A percentile compares a stretch with the other conserved stretches of the same genome.
phyloP scores from a whole-genome alignment of 768 basidiomycete species.

The Rhodosporidiobolus sp. region DNA sequence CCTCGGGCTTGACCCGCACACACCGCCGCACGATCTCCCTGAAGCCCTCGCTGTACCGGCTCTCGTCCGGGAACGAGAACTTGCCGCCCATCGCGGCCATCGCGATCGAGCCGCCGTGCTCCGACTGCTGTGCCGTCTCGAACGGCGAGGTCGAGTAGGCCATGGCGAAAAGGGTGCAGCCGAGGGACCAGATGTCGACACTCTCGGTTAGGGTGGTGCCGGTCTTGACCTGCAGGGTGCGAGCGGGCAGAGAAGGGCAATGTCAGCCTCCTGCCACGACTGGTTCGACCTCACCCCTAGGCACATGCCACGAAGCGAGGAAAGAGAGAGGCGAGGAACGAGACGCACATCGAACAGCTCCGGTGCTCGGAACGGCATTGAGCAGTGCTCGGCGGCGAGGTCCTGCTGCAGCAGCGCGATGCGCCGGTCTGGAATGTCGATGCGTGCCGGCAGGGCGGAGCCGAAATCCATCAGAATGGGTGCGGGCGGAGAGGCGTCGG shows the following conservation, averaged over 20 bases:
- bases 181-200: slow-evolving; percentile 67
- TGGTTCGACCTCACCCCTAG: too few species aligned
- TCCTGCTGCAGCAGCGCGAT: slow-evolving; percentile 93
- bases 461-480: slow-evolving; percentile 99
- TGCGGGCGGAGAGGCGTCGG: slow-evolving; percentile 69
- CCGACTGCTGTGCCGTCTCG: slow-evolving; percentile 83
- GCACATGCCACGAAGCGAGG: too few species aligned
- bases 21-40: slow-evolving; percentile 76
- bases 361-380: slow-evolving; percentile 97
- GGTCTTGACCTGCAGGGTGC: slow-evolving; percentile 30
- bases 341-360: slow-evolving; percentile 78
- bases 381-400: slow-evolving; percentile 93
- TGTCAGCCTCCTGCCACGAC: too few species aligned
- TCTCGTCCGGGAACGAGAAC: slow-evolving; percentile 72
- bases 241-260: too few species aligned
- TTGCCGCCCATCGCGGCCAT: slow-evolving; percentile 91
- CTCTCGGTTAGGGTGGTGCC: slow-evolving; percentile 22
- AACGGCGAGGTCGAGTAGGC: slow-evolving; percentile 96
- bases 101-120: slow-evolving; percentile 92
- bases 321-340: slow-evolving; percentile 45
- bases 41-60: slow-evolving; percentile 78
- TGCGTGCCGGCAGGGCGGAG: slow-evolving; percentile 78
- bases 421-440: slow-evolving; percentile 73
- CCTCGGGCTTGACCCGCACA: slow-evolving; percentile 75
- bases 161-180: slow-evolving; percentile 89